Conservation (phyloP, 2,329 filamentous ascomycete species). For the Cucurbitaria berberidis region DNA sequence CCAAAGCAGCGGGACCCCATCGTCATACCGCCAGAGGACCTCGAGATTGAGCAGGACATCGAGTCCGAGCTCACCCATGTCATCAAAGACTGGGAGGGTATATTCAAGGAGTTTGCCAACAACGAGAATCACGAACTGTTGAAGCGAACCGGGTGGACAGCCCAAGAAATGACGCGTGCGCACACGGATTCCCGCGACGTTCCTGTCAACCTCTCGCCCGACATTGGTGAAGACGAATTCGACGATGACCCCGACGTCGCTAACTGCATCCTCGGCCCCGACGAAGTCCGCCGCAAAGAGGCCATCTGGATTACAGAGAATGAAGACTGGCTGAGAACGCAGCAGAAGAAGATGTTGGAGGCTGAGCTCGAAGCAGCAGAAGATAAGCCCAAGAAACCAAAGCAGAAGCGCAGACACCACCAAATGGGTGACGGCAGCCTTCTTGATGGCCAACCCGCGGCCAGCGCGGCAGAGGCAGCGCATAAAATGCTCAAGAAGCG, state of each 20-base stretch:
- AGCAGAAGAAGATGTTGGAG: slow-evolving; percentile 82
- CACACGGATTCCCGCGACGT: slow-evolving; percentile 32
- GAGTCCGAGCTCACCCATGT: slow-evolving; percentile 53
- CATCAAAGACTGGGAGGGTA: slow-evolving; percentile 37
- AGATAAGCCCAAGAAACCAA: slow-evolving; percentile 57
- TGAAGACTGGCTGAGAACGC: slow-evolving; percentile 86
- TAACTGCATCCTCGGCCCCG: slow-evolving; percentile 75
- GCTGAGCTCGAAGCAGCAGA: slow-evolving; percentile 67
- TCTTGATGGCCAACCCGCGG: slow-evolving; percentile 50
- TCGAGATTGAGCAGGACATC: slow-evolving; percentile 55
- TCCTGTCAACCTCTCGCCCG: slow-evolving; percentile 48
- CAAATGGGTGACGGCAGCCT: slow-evolving; percentile 51
- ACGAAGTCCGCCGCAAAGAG: slow-evolving; percentile 83
- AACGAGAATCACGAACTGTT: slow-evolving; percentile 41
- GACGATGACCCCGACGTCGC: slow-evolving; percentile 86
- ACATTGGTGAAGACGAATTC: slow-evolving; percentile 82
- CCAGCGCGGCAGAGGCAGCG: slow-evolving; percentile 54
- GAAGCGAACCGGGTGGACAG: slow-evolving; percentile 32
- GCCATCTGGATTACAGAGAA: slow-evolving; percentile 94
- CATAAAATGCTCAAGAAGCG: slow-evolving; percentile 55
- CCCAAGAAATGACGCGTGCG: slow-evolving; percentile 35
- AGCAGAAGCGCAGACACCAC: slow-evolving; percentile 49
- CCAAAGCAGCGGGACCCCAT: slow-evolving; percentile 41
- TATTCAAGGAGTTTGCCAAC: slow-evolving; percentile 37
- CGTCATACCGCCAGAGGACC: slow-evolving; percentile 53